phyloP scores from a whole-genome alignment of 1,284 basidiomycete genomes.

The Leccinum pachyderme region DNA sequence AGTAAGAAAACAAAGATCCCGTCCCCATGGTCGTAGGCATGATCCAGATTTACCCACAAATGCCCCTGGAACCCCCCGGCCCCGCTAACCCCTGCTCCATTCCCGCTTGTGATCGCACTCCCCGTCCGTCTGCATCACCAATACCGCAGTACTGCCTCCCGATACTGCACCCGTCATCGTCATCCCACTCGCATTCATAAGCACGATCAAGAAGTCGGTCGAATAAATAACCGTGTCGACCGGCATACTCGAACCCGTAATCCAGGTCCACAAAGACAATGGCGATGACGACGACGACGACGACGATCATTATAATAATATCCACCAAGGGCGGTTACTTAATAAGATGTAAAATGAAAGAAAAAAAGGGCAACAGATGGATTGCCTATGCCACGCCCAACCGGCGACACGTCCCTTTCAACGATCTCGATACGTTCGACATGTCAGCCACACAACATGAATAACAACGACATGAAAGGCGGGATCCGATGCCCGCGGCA shows the following conservation, averaged over 20 bases:
- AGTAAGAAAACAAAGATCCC: background rate
- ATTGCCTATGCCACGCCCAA: conserved; percentile 1
- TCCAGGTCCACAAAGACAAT: background rate
- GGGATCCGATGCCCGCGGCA: background rate
- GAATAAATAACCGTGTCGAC: conserved; percentile 31
- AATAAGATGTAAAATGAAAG: background rate
- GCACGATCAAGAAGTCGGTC: conserved; percentile 37
- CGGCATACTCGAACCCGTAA: conserved; percentile 15
- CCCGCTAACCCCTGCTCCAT: background rate
- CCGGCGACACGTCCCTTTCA: background rate
- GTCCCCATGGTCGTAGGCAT: background rate
- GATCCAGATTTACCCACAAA: background rate
- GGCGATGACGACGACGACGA: background rate
- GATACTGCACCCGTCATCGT: background rate
- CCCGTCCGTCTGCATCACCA: conserved; percentile 7
- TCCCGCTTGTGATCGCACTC: background rate
- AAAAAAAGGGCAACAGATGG: background rate
- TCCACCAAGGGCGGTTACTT: background rate
- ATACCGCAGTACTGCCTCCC: conserved; percentile 1
- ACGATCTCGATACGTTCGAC: background rate
- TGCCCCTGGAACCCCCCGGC: background rate
- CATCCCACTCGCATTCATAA: conserved; percentile 14
- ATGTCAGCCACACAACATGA: background rate
- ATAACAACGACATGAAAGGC: background rate
- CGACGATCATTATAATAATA: background rate